Evolutionary conservation across 1,284 basidiomycete genomes (phyloP).

Genomic region (Coniferiporia sulphurascens): DNA sequence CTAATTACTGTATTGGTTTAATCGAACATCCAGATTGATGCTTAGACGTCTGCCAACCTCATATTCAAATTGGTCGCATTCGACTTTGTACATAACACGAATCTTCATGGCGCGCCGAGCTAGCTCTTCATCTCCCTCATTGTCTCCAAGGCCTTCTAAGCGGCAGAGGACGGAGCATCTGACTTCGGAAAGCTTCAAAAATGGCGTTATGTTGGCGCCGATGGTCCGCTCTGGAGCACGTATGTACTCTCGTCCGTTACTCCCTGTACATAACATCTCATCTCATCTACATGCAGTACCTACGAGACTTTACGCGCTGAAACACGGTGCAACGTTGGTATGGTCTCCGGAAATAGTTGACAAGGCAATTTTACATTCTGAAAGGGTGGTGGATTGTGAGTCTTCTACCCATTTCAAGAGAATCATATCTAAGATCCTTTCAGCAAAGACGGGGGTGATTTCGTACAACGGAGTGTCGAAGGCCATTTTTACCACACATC

Average conservation of each 20-base stretch:
- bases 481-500: slow-evolving; percentile 90
- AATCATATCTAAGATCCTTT: neutral
- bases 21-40: neutral
- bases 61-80: neutral
- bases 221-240: slow-evolving; percentile 93
- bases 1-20: neutral
- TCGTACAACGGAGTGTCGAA: slow-evolving; percentile 80
- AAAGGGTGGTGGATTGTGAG: slow-evolving; percentile 82
- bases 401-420: slow-evolving; percentile 17
- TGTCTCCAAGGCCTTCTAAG: slow-evolving; percentile 43
- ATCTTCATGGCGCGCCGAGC: slow-evolving; percentile 15
- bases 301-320: slow-evolving; percentile 81
- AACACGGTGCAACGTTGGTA: slow-evolving; percentile 91
- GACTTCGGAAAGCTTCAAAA: slow-evolving; percentile 63
- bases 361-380: slow-evolving; percentile 87
- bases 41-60: neutral
- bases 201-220: slow-evolving; percentile 86
- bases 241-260: slow-evolving; percentile 37
- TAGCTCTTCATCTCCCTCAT: slow-evolving; percentile 32
- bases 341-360: slow-evolving; percentile 98
- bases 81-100: slow-evolving; percentile 10
- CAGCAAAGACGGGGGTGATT: slow-evolving; percentile 85
- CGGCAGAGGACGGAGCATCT: slow-evolving; percentile 51
- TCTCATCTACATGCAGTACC: slow-evolving; percentile 49
- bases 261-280: slow-evolving; percentile 11